Evolutionary conservation across 148 eudicot species (phyloP).

Genomic region (Salicornia ramosissima): DNA sequence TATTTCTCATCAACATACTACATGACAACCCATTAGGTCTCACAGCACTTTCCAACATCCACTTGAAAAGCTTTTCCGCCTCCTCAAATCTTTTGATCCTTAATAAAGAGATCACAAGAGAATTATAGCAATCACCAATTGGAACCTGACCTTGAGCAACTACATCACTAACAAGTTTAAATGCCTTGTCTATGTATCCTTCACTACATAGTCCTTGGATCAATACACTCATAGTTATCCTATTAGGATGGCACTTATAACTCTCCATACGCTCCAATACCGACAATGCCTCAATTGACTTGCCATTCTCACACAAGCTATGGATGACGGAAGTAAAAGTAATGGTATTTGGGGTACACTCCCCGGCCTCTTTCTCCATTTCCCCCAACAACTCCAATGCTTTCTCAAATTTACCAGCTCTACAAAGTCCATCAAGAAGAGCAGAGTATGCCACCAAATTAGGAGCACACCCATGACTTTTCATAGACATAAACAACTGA

Average conservation of each 20-base stretch:
- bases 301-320: slow-evolving; percentile 50
- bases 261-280: slow-evolving; percentile 61
- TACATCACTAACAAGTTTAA: slow-evolving; percentile 43
- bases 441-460: slow-evolving; percentile 59
- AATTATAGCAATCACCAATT: slow-evolving; percentile 51
- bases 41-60: slow-evolving; percentile 49
- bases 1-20: slow-evolving; percentile 38
- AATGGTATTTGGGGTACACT: slow-evolving; percentile 59
- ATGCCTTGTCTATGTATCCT: slow-evolving; percentile 51
- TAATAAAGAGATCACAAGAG: slow-evolving; percentile 47
- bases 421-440: slow-evolving; percentile 69
- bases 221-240: slow-evolving; percentile 49
- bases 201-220: slow-evolving; percentile 59
- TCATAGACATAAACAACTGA: slow-evolving; percentile 55
- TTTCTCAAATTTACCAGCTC: slow-evolving; percentile 46
- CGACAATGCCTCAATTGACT: slow-evolving; percentile 47
- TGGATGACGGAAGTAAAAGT: slow-evolving; percentile 67
- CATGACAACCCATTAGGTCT: slow-evolving; percentile 64
- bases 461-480: slow-evolving; percentile 48
- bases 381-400: slow-evolving; percentile 58
- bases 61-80: slow-evolving; percentile 56
- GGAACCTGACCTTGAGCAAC: slow-evolving; percentile 40
- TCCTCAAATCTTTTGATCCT: slow-evolving; percentile 44
- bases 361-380: slow-evolving; percentile 72
- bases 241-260: slow-evolving; percentile 52